Conservation (phyloP, 2,329 filamentous ascomycete genomes). For the Trichoderma brevicompactum region DNA sequence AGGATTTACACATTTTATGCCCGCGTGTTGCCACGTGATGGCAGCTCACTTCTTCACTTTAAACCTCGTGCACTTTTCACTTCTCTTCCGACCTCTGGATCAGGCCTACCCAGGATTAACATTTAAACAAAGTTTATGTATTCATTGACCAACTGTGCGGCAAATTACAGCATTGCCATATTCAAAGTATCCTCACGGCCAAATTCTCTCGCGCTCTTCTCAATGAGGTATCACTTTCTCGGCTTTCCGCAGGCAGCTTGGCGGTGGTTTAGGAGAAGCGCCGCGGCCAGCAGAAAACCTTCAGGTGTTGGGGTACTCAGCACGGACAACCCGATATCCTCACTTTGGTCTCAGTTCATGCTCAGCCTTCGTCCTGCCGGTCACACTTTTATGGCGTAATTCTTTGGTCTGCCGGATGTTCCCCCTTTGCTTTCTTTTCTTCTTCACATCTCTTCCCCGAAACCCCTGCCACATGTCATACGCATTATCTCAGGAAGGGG, state of each 20-base stretch:
- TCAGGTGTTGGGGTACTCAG: constrained; percentile 4
- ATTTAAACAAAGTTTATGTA: too few species aligned
- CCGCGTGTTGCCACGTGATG: constrained; percentile 17
- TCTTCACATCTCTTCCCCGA: too few species aligned
- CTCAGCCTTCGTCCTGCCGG: background rate
- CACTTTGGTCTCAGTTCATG: constrained; percentile 14
- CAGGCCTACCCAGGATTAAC: background rate
- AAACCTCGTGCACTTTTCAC: background rate
- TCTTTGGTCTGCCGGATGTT: background rate
- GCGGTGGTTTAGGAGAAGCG: constrained; percentile 18
- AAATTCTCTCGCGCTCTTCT: background rate
- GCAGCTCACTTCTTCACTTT: background rate
- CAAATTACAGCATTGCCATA: background rate
- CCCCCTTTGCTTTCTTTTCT: background rate
- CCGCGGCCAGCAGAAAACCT: constrained; percentile 3
- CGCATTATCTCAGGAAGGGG: background rate
- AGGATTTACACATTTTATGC: too few species aligned
- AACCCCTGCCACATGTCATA: too few species aligned
- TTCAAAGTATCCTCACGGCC: background rate
- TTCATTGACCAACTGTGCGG: background rate
- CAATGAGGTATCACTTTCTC: constrained; percentile 6
- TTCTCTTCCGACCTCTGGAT: background rate
- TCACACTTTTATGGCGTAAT: background rate
- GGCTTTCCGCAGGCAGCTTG: background rate
- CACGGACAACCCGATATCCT: background rate